phyloP scores from a whole-genome alignment of 352 stramenopile species.

The Phytopythium kandeliae region DNA sequence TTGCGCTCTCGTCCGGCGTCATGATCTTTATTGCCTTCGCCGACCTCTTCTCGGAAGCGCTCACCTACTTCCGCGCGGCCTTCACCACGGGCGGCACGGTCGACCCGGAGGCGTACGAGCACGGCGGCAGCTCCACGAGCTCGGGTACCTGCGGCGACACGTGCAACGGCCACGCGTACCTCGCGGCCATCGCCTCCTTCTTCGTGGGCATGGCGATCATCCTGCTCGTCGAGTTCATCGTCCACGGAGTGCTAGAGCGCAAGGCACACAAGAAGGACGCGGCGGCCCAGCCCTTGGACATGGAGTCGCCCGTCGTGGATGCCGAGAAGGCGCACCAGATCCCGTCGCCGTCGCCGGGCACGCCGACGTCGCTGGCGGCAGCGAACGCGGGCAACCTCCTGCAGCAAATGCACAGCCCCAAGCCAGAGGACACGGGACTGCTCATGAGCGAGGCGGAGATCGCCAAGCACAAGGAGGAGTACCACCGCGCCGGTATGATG shows the following conservation, averaged over 20 bases:
- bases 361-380: constrained; percentile 15
- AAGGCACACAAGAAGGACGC: constrained; percentile 12
- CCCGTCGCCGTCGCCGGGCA: constrained; percentile 15
- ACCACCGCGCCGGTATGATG: no score
- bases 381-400: constrained; percentile 13
- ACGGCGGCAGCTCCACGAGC: constrained; percentile 30
- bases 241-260: constrained; percentile 32
- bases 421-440: constrained; percentile 34
- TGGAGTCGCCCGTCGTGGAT: constrained; percentile 49
- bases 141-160: constrained; percentile 51
- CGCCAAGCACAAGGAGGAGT: constrained; percentile 9
- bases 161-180: constrained; percentile 48
- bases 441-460: constrained; percentile 9
- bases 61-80: constrained; percentile 45
- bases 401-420: constrained; percentile 20
- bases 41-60: constrained; percentile 41
- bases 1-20: constrained; percentile 49
- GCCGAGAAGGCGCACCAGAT: constrained; percentile 18
- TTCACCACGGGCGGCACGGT: constrained; percentile 40
- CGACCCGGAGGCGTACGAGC: constrained; percentile 59
- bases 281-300: constrained; percentile 18
- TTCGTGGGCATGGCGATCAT: constrained; percentile 56
- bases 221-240: constrained; percentile 59
- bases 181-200: constrained; percentile 35
- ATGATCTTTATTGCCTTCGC: constrained; percentile 65